phyloP scores from a whole-genome alignment of 768 basidiomycete genomes.

The Gautieria morchelliformis region DNA sequence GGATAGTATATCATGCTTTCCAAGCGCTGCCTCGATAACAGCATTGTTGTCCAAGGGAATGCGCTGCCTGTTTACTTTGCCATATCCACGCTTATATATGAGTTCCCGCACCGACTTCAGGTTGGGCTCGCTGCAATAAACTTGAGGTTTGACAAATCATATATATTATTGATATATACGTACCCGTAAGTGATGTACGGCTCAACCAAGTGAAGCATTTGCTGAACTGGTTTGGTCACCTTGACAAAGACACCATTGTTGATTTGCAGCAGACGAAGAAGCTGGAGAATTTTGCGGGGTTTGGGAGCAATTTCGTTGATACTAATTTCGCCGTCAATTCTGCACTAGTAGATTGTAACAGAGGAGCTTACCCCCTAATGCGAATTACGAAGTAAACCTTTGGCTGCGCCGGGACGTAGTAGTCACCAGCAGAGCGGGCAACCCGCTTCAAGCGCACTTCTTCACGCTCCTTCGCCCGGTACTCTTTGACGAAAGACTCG shows the following conservation, averaged over 20 bases:
- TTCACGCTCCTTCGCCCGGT: constrained; percentile 85
- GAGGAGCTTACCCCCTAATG: constrained; percentile 76
- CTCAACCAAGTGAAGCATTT: constrained; percentile 97
- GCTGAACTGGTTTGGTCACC: constrained; percentile 90
- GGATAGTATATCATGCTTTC: constrained; percentile 92
- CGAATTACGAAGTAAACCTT: constrained; percentile 98
- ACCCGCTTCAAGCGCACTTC: constrained; percentile 92
- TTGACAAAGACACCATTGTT: constrained; percentile 99
- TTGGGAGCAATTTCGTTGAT: constrained; percentile 99
- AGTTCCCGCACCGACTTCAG: constrained; percentile 94
- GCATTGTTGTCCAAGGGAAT: constrained; percentile 91
- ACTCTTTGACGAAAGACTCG: constrained; percentile 97
- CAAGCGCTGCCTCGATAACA: constrained; percentile 83
- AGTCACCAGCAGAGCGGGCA: constrained; percentile 87
- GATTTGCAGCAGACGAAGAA: constrained; percentile 97
- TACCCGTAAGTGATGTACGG: constrained; percentile 97
- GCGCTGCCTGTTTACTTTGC: constrained; percentile 96
- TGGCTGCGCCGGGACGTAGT: constrained; percentile 93
- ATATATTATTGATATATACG: constrained; percentile 1
- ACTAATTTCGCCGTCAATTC: constrained; percentile 38
- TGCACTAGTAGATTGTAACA: neutral
- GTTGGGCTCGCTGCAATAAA: constrained; percentile 71
- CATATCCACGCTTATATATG: constrained; percentile 99
- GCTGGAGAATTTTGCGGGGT: constrained; percentile 97
- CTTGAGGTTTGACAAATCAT: neutral